Evolutionary conservation across 305 asterid species (phyloP).

Genomic region (Rubia tinctorum): DNA sequence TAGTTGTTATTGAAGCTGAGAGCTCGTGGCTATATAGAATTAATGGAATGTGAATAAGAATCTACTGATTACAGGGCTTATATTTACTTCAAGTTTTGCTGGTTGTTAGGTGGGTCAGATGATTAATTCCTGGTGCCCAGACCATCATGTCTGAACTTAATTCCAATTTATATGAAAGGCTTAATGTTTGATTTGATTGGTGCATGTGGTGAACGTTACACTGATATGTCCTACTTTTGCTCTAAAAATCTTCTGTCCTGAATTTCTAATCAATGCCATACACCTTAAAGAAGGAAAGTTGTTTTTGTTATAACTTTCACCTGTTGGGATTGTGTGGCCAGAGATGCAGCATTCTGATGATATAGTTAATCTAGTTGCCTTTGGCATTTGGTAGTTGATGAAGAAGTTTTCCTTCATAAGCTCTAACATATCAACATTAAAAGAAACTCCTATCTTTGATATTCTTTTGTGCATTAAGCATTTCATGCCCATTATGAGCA

Average conservation of each 20-base stretch:
- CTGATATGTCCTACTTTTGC: slow-evolving; percentile 11
- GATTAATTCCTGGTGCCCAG: not conserved
- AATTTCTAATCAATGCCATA: not conserved
- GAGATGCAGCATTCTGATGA: not conserved
- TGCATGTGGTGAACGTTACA: not conserved
- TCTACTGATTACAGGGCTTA: not conserved
- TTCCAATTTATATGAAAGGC: not conserved
- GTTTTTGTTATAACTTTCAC: slow-evolving; percentile 1
- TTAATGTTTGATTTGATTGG: slow-evolving; percentile 11
- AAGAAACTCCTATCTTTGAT: not conserved
- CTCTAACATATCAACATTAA: not conserved
- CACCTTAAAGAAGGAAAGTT: not conserved
- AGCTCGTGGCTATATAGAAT: not conserved
- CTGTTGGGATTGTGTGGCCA: not conserved
- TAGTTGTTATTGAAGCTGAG: not conserved
- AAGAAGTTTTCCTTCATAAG: not conserved
- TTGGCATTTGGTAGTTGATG: not conserved
- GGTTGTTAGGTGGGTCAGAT: not conserved
- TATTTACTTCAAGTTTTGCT: not conserved
- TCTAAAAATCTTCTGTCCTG: slow-evolving; percentile 9
- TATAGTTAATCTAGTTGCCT: not conserved
- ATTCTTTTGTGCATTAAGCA: not conserved
- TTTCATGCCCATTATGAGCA: not conserved
- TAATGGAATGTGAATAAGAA: not conserved
- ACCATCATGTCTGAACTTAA: not conserved